These are phyloP conservation scores for Wickerhamomyces canadensis DNA, from an alignment of 805 yeast genomes.

Conservation along the genomic window DNA sequence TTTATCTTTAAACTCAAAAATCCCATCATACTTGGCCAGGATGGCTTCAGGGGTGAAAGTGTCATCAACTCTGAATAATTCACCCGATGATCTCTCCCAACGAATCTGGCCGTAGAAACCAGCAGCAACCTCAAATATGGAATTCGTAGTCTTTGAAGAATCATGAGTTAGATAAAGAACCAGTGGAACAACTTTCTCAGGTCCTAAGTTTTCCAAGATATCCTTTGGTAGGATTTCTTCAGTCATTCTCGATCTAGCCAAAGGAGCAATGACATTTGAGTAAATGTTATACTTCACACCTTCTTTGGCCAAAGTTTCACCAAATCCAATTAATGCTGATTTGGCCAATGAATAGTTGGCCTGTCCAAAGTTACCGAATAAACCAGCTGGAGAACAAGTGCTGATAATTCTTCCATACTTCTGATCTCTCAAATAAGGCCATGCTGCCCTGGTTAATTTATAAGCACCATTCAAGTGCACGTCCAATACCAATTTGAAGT, in stretches of 20 bases:
- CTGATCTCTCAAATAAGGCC: slow-evolving; percentile 85
- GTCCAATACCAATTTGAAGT: slow-evolving; percentile 71
- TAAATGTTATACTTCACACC: slow-evolving; percentile 80
- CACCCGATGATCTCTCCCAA: slow-evolving; percentile 93
- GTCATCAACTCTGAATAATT: slow-evolving; percentile 70
- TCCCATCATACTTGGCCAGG: slow-evolving; percentile 55
- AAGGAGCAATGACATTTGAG: slow-evolving; percentile 87
- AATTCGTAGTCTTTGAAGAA: slow-evolving; percentile 54
- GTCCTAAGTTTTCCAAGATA: slow-evolving; percentile 69
- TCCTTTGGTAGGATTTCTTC: slow-evolving; percentile 85
- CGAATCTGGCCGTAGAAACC: slow-evolving; percentile 88
- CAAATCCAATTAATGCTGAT: slow-evolving; percentile 81
- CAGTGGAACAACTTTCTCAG: slow-evolving; percentile 89
- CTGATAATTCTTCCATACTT: slow-evolving; percentile 83
- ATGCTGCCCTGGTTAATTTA: slow-evolving; percentile 80
- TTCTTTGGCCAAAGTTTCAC: slow-evolving; percentile 93
- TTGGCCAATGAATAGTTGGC: slow-evolving; percentile 94
- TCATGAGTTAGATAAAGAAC: slow-evolving; percentile 78
- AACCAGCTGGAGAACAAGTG: slow-evolving; percentile 97
- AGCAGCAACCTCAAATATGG: slow-evolving; percentile 89
- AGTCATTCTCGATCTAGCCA: slow-evolving; percentile 96
- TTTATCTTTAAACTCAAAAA: slow-evolving; percentile 57
- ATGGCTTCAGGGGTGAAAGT: slow-evolving; percentile 83
- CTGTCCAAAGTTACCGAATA: slow-evolving; percentile 96
- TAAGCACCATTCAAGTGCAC: slow-evolving; percentile 91